Base-by-base conservation (phyloP, 371 early-diverging fungal species). In the Mucor circinelloides region DNA sequence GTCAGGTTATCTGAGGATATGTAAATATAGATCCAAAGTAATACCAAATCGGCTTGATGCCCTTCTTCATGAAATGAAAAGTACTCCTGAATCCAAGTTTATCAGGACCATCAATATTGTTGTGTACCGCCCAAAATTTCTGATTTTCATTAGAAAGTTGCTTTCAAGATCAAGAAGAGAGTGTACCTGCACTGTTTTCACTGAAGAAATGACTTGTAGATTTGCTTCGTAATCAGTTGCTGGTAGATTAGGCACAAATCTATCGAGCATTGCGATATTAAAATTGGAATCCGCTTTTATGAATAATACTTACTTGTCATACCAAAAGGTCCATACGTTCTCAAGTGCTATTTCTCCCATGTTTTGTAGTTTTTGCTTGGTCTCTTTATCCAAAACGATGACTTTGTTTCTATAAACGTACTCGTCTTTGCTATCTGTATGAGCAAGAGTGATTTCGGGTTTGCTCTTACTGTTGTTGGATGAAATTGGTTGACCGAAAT, bases 41-140 rank as follows among this genome's bases (percentile, higher is more conserved):
- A 52, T 63, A 75, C 94, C 94, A 92, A 71, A 88, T 83, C 15
- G 93, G 93, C 66, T 85, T 85, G 72, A 92, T 88, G 19, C 86
- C 89, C 66, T 86, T 87, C 64, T 81, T 84, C 82, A 91, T 90
- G 66, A 90, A 88, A 66, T 89, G 89, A 23, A 87, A 76, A 64
- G 80, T 82, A 66, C 81, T 81, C 50, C 87, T 71, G 65, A 81
- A 74, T 19, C 79, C 72, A 32, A 87, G 72, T 36, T 71, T 76
- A 31, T 84, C 82, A 40, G 84, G 85, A 23, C 83, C 82, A 30
- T 76, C 78, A 63, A 85, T 84, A 63, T 85, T 82, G 65, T 85
- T 85, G 67, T 83, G 83, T 23, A 85, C 79, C 30, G 84, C 79
- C 87, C 84, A 85, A 59, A 81, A 85, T 61, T 80, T 76, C 84